Percentiles rank a stretch among this genome's conserved stretches.
Evolutionary conservation across 345 rosid genomes (phyloP).

Genomic region (Heritiera fomes): DNA sequence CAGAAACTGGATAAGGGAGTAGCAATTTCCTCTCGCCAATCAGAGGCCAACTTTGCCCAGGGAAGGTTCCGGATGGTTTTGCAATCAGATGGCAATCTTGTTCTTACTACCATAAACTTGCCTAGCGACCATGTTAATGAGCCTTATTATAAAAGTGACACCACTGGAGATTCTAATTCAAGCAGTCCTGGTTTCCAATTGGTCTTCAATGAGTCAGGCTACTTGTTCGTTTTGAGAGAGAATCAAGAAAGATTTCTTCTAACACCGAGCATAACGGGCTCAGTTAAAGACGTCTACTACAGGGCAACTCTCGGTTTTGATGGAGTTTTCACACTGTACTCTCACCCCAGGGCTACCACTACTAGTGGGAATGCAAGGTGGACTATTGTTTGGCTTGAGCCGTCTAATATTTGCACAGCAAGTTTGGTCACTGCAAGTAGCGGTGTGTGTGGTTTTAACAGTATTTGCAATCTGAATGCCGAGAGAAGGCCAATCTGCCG

Average conservation of each 20-base stretch:
- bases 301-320: constrained; percentile 18
- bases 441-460: constrained; percentile 40
- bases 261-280: not conserved
- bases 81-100: constrained; percentile 13
- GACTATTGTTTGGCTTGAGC: constrained; percentile 19
- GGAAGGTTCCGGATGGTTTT: constrained; percentile 30
- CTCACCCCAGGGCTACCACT: constrained; percentile 8
- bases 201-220: constrained; percentile 27
- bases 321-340: not conserved
- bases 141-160: not conserved
- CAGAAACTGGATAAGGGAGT: constrained; percentile 11
- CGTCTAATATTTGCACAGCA: constrained; percentile 25
- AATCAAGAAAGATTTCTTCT: not conserved
- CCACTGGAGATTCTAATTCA: not conserved
- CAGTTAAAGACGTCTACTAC: constrained; percentile 22
- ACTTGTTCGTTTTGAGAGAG: constrained; percentile 8
- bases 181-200: constrained; percentile 17
- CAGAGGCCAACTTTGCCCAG: constrained; percentile 15
- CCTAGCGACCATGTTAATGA: not conserved
- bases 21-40: constrained; percentile 12
- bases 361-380: not conserved
- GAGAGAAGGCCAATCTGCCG: constrained; percentile 18
- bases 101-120: constrained; percentile 22
- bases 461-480: constrained; percentile 24
- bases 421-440: not conserved